Percentiles rank a stretch among this genome's conserved stretches.
These are phyloP conservation scores for Trypanosoma platydactyli DNA, from an alignment of 208 protist genomes.

Conservation along the genomic window DNA sequence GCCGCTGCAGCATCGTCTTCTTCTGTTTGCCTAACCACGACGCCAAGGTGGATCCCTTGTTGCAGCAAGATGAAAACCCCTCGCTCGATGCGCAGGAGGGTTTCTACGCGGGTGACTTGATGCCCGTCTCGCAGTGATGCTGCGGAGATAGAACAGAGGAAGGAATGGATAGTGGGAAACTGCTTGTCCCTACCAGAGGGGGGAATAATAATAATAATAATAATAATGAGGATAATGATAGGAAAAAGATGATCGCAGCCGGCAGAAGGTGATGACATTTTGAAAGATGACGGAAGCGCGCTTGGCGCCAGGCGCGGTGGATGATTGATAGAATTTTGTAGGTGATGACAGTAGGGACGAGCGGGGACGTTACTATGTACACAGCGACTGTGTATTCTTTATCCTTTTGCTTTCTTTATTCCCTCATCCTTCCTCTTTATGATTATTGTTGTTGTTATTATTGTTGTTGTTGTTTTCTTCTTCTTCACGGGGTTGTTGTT, in stretches of 20 bases:
- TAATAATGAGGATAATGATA: not conserved
- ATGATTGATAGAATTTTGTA: not conserved
- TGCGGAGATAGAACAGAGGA: not conserved
- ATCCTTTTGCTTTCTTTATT: not conserved
- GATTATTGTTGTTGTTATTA: constrained; percentile 12
- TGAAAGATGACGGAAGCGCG: constrained; percentile 7
- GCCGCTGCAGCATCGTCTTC: constrained; percentile 87
- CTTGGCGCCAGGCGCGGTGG: not conserved
- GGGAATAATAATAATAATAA: too few species aligned
- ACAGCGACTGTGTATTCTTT: too few species aligned
- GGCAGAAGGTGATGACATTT: not conserved
- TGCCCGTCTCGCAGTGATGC: constrained; percentile 43
- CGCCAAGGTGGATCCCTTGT: constrained; percentile 76
- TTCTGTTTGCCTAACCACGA: constrained; percentile 85
- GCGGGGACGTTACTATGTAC: not conserved
- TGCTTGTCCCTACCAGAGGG: too few species aligned
- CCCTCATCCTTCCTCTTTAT: constrained; percentile 10
- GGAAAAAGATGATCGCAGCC: not conserved
- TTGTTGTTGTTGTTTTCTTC: constrained; percentile 15
- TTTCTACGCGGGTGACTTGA: constrained; percentile 82
- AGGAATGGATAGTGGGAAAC: too few species aligned
- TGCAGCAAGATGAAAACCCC: constrained; percentile 85
- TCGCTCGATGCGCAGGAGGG: constrained; percentile 68
- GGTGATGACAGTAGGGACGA: not conserved
- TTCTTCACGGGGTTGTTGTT: not conserved